Conservation (phyloP, 225 moss, liverwort and hornwort genomes). For the Anthoceros angustus region DNA sequence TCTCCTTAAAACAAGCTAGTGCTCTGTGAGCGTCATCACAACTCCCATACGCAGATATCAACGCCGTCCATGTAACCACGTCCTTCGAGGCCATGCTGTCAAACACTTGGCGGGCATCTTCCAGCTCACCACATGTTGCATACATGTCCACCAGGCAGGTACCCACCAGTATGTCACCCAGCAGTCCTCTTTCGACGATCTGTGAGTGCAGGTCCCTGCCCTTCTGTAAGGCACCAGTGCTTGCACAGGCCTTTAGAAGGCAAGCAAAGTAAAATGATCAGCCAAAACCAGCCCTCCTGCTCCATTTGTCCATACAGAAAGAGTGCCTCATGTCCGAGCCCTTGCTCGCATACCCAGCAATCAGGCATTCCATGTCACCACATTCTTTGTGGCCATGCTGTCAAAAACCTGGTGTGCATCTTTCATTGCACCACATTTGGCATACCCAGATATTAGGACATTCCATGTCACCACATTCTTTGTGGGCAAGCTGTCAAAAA, state of each 20-base stretch:
- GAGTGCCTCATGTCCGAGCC: neutral
- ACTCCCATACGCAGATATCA: neutral
- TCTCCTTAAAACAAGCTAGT: too few species aligned
- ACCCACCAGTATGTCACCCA: neutral
- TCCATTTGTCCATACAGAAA: neutral
- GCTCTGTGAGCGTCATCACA: too few species aligned
- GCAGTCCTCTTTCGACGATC: neutral
- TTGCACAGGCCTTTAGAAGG: neutral
- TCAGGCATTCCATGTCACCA: neutral
- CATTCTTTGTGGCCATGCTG: neutral
- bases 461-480: neutral
- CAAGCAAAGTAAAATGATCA: neutral
- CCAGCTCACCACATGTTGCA: neutral
- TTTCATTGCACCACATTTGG: neutral
- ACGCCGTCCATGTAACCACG: neutral
- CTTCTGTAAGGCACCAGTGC: neutral
- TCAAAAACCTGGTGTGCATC: neutral
- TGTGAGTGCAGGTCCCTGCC: neutral
- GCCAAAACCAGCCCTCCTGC: neutral
- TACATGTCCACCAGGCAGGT: slow-evolving; percentile 2
- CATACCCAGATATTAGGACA: neutral
- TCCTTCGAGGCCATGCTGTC: neutral
- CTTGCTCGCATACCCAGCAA: neutral
- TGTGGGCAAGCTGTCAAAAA: neutral
- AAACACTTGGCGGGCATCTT: neutral